Base-by-base conservation (phyloP, 495 filamentous ascomycete species). In the Penicillium chermesinum region DNA sequence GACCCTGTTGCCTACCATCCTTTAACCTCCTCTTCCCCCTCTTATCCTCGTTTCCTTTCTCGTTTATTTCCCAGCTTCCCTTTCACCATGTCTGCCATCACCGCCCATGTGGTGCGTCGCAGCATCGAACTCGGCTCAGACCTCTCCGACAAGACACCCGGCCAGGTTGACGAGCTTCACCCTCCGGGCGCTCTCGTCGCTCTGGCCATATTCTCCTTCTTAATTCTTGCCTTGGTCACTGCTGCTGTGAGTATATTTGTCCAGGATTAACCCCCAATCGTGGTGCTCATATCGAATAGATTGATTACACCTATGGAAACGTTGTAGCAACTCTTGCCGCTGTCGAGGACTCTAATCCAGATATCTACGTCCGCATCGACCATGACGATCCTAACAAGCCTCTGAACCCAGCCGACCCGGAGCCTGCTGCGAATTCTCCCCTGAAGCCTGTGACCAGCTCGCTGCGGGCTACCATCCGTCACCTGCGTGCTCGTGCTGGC, bases 301-400 rank as follows among this genome's bases (percentile, higher is more conserved):
- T 75, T 15, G 64, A 72, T 41, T 86, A 87, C 63, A 80, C 79
- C 19, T 76, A 84, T 49, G 74, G 74, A 30, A 51, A 71, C 30
- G 73, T 87, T 17, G 68, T 86, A 14, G 67, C 75, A 4, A 80
- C 79, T 8, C 69, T 87, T 14, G 74, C 82, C 39, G 75, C 77
- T 47, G 65, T 87, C 49, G 84, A 87, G 63, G 74, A 75, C 41
- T 71, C 82, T 25, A 77, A 79, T 49, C 75, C 80, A 9, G 72
- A 79, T 42, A 71, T 81, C 52, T 79, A 78, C 49, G 67, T 79
- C 41, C 61, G 68, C 18, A 69, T 75, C 53, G 64, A 73, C 20
- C 41, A 49, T 16, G 62, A 58, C 33, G 53, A 65, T 43, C 60
- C 58, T 12, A 70, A 62, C 36, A 66, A 68, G 50, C 52, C 68